Evolutionary conservation across 345 rosid species (phyloP), one percentile per base, ranked within the genome.

Genomic region (Microthlaspi erraticum): DNA sequence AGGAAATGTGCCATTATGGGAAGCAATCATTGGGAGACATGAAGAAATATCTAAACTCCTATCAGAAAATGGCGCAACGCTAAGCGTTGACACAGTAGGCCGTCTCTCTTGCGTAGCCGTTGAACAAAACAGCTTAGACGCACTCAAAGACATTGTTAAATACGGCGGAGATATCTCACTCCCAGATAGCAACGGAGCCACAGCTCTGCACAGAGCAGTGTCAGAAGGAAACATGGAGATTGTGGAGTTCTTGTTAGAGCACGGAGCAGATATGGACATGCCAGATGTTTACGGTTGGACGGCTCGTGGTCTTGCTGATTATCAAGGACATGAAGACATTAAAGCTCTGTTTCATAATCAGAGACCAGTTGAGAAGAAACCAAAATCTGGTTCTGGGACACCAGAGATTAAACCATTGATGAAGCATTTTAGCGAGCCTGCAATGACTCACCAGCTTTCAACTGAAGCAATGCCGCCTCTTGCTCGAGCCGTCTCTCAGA

Each of bases 1-100:
- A 81, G 93, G 97, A 20, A 88, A 52, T 56, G 85, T 93, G 29
- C 87, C 98, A 5, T 64, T 93, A 44, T 93, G 96, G 97, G 97
- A 90, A 64, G 93, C 98, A 49, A 73, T 93, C 42, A 20, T 49
- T 41, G 96, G 89, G 51, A 76, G 80, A 58, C 93, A 90, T 57
- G 73, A 85, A 69, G 51, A 77, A 4, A 82, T 82, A 53, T 60
- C 79, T 33, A 79, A 84, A 67, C 81, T 85, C 60, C 84, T 93
- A 0, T 50, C 65, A 38, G 88, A 90, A 34, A 93, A 88, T 36
- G 92, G 93, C 0, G 96, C 96, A 31, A 73, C 16, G 4, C 18
- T 93, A 48, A 71, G 80, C 46, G 44, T 77, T 0, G 93, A 86
- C n/a, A 84, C 85, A 61, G 84, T 83, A 38, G 81, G 87, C 23